These are phyloP conservation scores for Cutaneotrichosporon sp. DNA, from an alignment of 1,284 basidiomycete genomes.

Conservation along the genomic window DNA sequence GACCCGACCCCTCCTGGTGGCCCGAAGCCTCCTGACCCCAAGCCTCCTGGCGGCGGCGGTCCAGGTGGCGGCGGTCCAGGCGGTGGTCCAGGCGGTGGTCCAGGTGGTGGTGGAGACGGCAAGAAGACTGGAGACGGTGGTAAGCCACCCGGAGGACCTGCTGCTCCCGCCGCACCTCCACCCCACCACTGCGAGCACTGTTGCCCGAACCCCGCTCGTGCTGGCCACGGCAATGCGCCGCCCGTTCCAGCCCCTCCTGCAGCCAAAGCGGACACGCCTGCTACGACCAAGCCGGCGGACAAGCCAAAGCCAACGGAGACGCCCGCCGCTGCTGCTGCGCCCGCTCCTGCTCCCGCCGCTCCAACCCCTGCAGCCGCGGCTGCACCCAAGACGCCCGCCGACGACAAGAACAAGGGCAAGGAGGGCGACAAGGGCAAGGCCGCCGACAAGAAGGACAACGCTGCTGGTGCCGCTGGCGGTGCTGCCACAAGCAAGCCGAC, in stretches of 20 bases:
- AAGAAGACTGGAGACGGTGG: not conserved
- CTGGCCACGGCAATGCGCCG: not conserved
- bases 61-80: too few relatives aligned
- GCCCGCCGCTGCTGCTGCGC: not conserved
- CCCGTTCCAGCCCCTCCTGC: not conserved
- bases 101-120: not conserved
- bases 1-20: too few relatives aligned
- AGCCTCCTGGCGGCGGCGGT: too few relatives aligned
- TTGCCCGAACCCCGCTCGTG: constrained; percentile 18
- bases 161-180: not conserved
- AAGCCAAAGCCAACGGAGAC: not conserved
- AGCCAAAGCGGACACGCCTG: not conserved
- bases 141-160: not conserved
- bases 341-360: not conserved
- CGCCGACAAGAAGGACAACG: not conserved
- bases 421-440: not conserved
- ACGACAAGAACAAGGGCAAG: too few relatives aligned
- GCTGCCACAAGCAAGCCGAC: not conserved
- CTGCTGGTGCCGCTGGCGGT: not conserved
- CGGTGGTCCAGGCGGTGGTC: too few relatives aligned
- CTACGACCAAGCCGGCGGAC: not conserved
- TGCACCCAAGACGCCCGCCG: not conserved
- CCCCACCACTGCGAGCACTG: constrained; percentile 21
- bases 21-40: too few relatives aligned
- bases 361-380: not conserved